phyloP scores from a whole-genome alignment of 2,329 filamentous ascomycete species.

The Sporothrix pallida region DNA sequence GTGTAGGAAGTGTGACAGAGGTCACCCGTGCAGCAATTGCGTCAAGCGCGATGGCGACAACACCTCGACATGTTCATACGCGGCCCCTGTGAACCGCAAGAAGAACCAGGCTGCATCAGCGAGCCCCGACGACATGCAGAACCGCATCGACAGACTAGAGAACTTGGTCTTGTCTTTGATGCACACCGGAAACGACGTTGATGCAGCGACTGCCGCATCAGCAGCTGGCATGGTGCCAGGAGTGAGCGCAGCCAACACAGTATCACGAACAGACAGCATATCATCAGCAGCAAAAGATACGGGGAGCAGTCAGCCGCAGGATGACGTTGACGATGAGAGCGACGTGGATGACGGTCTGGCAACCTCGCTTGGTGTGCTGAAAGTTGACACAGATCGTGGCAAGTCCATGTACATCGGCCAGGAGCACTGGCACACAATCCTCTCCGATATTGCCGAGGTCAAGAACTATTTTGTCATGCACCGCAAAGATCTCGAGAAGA shows the following conservation, averaged over 20 bases:
- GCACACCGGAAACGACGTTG: constrained; percentile 74
- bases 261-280: constrained; percentile 53
- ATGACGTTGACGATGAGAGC: constrained; percentile 66
- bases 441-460: constrained; percentile 87
- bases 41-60: constrained; percentile 86
- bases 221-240: constrained; percentile 42
- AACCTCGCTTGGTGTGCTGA: constrained; percentile 79
- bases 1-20: constrained; percentile 86
- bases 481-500: constrained; percentile 86
- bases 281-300: constrained; percentile 48
- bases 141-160: constrained; percentile 93
- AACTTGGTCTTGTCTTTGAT: constrained; percentile 90
- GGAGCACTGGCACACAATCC: constrained; percentile 80
- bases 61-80: constrained; percentile 83
- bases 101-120: constrained; percentile 69
- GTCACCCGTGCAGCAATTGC: constrained; percentile 91
- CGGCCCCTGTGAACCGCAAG: constrained; percentile 71
- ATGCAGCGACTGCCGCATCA: constrained; percentile 43
- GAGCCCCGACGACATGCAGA: constrained; percentile 94
- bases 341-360: constrained; percentile 72
- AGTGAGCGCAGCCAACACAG: constrained; percentile 31
- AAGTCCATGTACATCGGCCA: constrained; percentile 83
- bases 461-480: constrained; percentile 86
- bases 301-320: constrained; percentile 38
- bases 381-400: constrained; percentile 76